Evolutionary conservation across 2,329 filamentous ascomycete genomes (phyloP).

Genomic region (Cladophialophora psammophila): DNA sequence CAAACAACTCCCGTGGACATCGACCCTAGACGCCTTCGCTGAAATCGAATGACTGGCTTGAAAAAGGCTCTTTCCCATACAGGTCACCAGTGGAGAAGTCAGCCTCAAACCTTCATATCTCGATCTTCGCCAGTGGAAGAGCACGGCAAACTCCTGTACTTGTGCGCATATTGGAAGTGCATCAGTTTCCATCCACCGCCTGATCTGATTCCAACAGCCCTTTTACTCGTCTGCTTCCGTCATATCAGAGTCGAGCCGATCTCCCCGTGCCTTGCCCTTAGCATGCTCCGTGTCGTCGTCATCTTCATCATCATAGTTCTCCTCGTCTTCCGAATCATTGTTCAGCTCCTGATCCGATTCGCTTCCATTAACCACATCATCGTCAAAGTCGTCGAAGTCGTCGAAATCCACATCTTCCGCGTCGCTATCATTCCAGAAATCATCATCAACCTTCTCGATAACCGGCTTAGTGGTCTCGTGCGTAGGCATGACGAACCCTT

Average conservation of each 20-base stretch:
- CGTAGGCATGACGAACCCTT: slow-evolving; percentile 82
- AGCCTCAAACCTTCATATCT: not conserved
- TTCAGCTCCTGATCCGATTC: slow-evolving; percentile 53
- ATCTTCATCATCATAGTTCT: slow-evolving; percentile 44
- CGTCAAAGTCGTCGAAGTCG: slow-evolving; percentile 61
- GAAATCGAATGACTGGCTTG: slow-evolving; percentile 20
- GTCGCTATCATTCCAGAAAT: slow-evolving; percentile 82
- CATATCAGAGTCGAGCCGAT: slow-evolving; percentile 40
- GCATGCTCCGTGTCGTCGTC: slow-evolving; percentile 30
- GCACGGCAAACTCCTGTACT: not conserved
- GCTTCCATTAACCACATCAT: slow-evolving; percentile 53
- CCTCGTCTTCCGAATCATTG: slow-evolving; percentile 64
- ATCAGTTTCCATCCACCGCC: not conserved
- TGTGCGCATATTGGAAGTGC: not conserved
- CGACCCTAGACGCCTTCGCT: slow-evolving; percentile 33
- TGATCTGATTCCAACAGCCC: not conserved
- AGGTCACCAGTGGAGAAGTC: not conserved
- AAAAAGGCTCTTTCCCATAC: not conserved
- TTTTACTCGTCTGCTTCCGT: slow-evolving; percentile 34
- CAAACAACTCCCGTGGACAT: slow-evolving; percentile 11
- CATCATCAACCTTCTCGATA: slow-evolving; percentile 73
- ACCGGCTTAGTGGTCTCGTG: slow-evolving; percentile 63
- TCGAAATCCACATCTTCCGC: slow-evolving; percentile 64
- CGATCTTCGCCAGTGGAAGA: not conserved
- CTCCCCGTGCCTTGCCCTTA: slow-evolving; percentile 35